Base-by-base conservation (phyloP, 2,329 filamentous ascomycete species). In the Aspergillus candidus region DNA sequence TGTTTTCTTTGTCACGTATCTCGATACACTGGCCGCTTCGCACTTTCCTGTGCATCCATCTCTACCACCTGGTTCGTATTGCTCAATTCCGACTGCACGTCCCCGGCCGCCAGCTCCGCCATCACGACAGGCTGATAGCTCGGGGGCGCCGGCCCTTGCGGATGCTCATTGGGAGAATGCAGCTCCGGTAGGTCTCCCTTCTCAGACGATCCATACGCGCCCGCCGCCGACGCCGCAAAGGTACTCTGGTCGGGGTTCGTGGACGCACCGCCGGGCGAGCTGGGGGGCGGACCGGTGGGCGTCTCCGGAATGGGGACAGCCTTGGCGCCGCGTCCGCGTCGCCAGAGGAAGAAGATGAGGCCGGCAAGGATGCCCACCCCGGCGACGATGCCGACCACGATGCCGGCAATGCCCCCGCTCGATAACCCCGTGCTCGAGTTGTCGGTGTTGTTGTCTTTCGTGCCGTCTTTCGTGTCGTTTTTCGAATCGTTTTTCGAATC, bases 341-440 rank as follows among this genome's bases (percentile, higher is more conserved):
- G 31, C 13, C 47, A 43, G 11, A 47, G 29, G 12, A 32, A 44
- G 38, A 47, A 49, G 22, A 30, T 42, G 27, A 40, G 33, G 10
- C 30, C 33, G 18, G 40, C 42, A 11, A 47, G 34, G n/a, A 44
- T 12, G 10, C 31, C 40, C 11, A 41, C 18, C 4, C 36, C 44
- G 3, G 30, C 41, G 14, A 41, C 27, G 11, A 37, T 40, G 11
- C 44, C 47, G 34, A 49, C 33, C 14, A 38, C 40, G 27, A 49
- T 43, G 10, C 43, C 40, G 3, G 40, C 40, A 11, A 49, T 49
- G 11, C 32, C 47, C 13, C 47, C 43, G 7, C 33, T 33, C 6
- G 43, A 43, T 29, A 49, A 32, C 4, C 17, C 4, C 3, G 31
- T 7, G 12, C 4, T 30, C 12, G 22, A 34, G 0, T 2, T 18